Percentiles rank a stretch among this genome's conserved stretches.
Evolutionary conservation across 2,329 filamentous ascomycete species (phyloP).

Genomic region (Thelonectria olida): DNA sequence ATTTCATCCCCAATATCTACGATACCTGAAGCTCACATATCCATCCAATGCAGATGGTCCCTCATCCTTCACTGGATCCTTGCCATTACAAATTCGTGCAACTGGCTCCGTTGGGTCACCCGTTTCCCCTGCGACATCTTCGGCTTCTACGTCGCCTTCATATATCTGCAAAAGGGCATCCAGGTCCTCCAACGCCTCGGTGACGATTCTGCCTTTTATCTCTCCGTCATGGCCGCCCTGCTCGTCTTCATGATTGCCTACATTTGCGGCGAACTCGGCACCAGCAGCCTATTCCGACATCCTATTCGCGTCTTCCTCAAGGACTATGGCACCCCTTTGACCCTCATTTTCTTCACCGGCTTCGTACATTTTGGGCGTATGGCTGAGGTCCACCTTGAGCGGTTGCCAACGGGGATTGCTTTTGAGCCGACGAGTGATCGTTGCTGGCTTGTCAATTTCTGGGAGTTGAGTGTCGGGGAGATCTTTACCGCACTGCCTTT

Average conservation of each 20-base stretch:
- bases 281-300: slow-evolving; percentile 77
- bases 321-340: slow-evolving; percentile 87
- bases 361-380: slow-evolving; percentile 90
- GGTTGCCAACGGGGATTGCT: slow-evolving; percentile 77
- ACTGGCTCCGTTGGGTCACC: slow-evolving; percentile 88
- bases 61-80: slow-evolving; percentile 86
- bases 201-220: slow-evolving; percentile 73
- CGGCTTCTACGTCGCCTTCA: slow-evolving; percentile 91
- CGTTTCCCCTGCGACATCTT: slow-evolving; percentile 94
- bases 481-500: slow-evolving; percentile 90
- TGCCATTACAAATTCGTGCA: slow-evolving; percentile 86
- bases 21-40: not conserved
- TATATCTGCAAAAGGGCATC: slow-evolving; percentile 91
- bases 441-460: slow-evolving; percentile 83
- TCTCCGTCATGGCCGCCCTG: slow-evolving; percentile 79
- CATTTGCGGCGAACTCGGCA: slow-evolving; percentile 75
- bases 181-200: slow-evolving; percentile 85
- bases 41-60: slow-evolving; percentile 69
- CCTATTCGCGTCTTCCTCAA: slow-evolving; percentile 84
- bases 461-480: slow-evolving; percentile 77
- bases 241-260: slow-evolving; percentile 83
- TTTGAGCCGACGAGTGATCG: slow-evolving; percentile 82
- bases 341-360: slow-evolving; percentile 87
- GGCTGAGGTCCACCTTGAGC: slow-evolving; percentile 73
- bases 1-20: not conserved